These are phyloP conservation scores for Cyamopsis tetragonoloba DNA, from an alignment of 306 rosid species.

Conservation along the genomic window DNA sequence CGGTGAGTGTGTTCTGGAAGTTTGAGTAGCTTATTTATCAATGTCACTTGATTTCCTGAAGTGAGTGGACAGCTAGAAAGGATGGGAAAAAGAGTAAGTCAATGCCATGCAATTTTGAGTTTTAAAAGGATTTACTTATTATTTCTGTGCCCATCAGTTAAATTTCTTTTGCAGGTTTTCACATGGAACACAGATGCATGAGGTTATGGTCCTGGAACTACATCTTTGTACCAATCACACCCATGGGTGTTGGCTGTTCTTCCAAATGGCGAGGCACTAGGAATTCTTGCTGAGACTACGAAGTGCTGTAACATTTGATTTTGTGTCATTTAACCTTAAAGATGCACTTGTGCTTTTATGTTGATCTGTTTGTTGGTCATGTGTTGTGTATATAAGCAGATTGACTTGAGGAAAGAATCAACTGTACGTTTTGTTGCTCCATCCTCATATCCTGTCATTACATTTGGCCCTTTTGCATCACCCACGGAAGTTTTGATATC, in stretches of 20 bases:
- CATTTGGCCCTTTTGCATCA: conserved; percentile 87
- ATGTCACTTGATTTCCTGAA: conserved; percentile 27
- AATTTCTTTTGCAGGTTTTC: conserved; percentile 50
- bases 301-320: conserved; percentile 42
- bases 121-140: neutral
- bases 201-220: conserved; percentile 82
- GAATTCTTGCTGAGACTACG: conserved; percentile 86
- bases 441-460: conserved; percentile 75
- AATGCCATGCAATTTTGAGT: neutral
- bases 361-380: conserved; percentile 13
- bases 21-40: conserved; percentile 7
- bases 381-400: conserved; percentile 46
- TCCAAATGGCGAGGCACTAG: conserved; percentile 85
- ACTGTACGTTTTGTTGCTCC: conserved; percentile 55
- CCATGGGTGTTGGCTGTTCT: conserved; percentile 96
- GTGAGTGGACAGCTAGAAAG: conserved; percentile 89
- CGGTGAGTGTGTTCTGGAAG: neutral
- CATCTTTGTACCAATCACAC: conserved; percentile 90
- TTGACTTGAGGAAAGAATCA: conserved; percentile 81
- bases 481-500: conserved; percentile 67
- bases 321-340: conserved; percentile 18
- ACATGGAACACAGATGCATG: conserved; percentile 87
- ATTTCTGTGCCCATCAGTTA: neutral
- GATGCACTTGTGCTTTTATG: neutral
- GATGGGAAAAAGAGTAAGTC: conserved; percentile 75